phyloP scores from a whole-genome alignment of 352 stramenopile genomes.

The Sclerospora graminicola region DNA sequence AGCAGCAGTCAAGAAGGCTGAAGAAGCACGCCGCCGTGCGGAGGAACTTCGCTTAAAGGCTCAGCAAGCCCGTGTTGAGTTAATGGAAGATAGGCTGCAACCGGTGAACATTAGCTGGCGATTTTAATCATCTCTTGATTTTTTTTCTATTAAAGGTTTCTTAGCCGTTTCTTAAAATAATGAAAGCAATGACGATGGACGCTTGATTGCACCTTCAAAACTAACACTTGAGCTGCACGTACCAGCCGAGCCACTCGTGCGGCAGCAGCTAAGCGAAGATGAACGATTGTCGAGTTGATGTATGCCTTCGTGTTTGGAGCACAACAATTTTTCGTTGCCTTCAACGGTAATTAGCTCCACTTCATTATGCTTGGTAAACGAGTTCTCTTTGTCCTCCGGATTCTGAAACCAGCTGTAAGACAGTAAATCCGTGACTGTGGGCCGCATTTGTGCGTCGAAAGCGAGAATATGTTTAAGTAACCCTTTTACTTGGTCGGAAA shows the following conservation, averaged over 20 bases:
- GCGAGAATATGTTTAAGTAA: constrained; percentile 60
- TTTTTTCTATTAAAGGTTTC: too few species aligned
- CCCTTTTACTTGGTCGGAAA: constrained; percentile 53
- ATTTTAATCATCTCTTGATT: too few species aligned
- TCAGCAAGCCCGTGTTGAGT: constrained; percentile 30
- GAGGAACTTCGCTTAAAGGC: constrained; percentile 42
- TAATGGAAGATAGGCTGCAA: too few species aligned
- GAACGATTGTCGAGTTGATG: constrained; percentile 13
- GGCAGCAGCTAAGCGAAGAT: constrained; percentile 37
- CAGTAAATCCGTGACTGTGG: constrained; percentile 48
- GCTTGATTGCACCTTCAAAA: constrained; percentile 34
- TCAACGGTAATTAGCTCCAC: constrained; percentile 3
- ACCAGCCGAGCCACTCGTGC: constrained; percentile 30
- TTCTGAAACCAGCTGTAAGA: constrained; percentile 49
- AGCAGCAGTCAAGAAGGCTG: constrained; percentile 34
- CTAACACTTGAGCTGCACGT: constrained; percentile 55
- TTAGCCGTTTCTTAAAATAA: too few species aligned
- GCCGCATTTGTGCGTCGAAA: constrained; percentile 44
- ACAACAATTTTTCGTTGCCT: constrained; percentile 11
- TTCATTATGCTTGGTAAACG: constrained; percentile 6
- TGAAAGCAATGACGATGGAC: constrained; percentile 9
- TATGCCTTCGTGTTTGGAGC: constrained; percentile 5
- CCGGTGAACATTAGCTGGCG: too few species aligned
- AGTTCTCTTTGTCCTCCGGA: background rate
- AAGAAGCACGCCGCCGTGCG: constrained; percentile 42